Base-by-base conservation (phyloP, 768 basidiomycete genomes). In the Rhizopogon vulgaris region DNA sequence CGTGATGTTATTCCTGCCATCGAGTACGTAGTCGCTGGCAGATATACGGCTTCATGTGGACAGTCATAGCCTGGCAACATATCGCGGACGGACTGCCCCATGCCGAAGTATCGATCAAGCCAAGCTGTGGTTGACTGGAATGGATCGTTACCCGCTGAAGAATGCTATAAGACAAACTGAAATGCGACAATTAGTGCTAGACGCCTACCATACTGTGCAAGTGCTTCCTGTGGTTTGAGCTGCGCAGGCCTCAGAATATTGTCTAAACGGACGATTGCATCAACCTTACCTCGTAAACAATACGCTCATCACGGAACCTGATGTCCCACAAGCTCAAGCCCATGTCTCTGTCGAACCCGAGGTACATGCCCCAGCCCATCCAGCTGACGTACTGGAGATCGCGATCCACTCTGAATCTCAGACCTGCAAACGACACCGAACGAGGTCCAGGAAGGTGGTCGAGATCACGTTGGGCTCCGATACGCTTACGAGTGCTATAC, bases 61-160 rank as follows among this genome's bases (percentile, higher is more conserved):
- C 84, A 85, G 60, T 86, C 84, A 60, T 85, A 85, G 39, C 79
- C 77, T 1, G 77, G 75, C n/a, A 86, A 73, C 70, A 85, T 69
- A 37, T 82, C 76, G n/a, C 79, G 74, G n/a, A 78, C 76, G 4
- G 71, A 43, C 12, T 61, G 59, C 0, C 83, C 83, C 80, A 84
- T 83, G 34, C 83, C 84, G 56, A 84, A 84, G 60, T 72, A 77
- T 6, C 82, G 69, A 55, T 85, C 83, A 10, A 84, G 73, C 76
- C 79, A 85, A 2, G 80, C 80, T 4, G 83, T 80, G 0, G 77
- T 75, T 2, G 75, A 64, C 61, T 85, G 84, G 57, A 77, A 70
- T 8, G 84, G 84, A 57, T 85, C 82, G 53, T 74, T 76, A 0
- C 84, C 82, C 32, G 78, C 79, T 80, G 38, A 34, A 37, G 6